phyloP scores from a whole-genome alignment of 371 early-diverging fungal genomes.

The Aphelidium insulamus region DNA sequence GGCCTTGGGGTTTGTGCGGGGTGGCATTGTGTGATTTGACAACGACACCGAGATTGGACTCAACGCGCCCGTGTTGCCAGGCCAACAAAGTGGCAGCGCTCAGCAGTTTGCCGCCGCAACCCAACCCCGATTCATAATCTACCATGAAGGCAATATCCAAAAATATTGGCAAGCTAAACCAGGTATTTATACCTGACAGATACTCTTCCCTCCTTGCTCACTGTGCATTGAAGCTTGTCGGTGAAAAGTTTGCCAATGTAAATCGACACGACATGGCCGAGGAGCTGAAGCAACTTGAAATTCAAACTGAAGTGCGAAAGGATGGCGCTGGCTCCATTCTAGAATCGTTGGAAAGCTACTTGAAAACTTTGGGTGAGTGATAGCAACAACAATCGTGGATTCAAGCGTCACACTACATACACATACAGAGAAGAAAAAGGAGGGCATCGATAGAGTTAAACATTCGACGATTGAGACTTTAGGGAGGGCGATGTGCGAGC shows the following conservation, averaged over 20 bases:
- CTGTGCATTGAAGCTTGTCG: conserved; percentile 5
- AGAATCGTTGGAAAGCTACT: conserved; percentile 8
- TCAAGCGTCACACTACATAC: neutral
- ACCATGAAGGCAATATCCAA: conserved; percentile 3
- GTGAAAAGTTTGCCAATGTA: conserved; percentile 3
- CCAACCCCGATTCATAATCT: too few relatives aligned
- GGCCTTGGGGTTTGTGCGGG: too few relatives aligned
- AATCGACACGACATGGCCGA: conserved; percentile 13
- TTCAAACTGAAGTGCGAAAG: conserved; percentile 12
- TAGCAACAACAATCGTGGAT: neutral
- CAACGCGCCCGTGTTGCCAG: too few relatives aligned
- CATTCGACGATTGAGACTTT: conserved; percentile 29
- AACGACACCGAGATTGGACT: too few relatives aligned
- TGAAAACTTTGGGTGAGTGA: conserved; percentile 10
- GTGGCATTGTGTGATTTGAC: too few relatives aligned
- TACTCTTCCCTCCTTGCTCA: neutral
- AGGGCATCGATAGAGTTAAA: conserved; percentile 24
- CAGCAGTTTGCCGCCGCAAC: too few relatives aligned
- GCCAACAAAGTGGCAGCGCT: too few relatives aligned
- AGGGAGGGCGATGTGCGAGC: conserved; percentile 27
- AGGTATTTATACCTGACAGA: conserved; percentile 1
- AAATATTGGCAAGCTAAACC: conserved; percentile 4
- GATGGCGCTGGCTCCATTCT: conserved; percentile 12
- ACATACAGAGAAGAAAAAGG: conserved; percentile 7
- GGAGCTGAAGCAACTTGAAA: conserved; percentile 19